phyloP scores from a whole-genome alignment of 2,329 filamentous ascomycete genomes.

The Beauveria bassiana region DNA sequence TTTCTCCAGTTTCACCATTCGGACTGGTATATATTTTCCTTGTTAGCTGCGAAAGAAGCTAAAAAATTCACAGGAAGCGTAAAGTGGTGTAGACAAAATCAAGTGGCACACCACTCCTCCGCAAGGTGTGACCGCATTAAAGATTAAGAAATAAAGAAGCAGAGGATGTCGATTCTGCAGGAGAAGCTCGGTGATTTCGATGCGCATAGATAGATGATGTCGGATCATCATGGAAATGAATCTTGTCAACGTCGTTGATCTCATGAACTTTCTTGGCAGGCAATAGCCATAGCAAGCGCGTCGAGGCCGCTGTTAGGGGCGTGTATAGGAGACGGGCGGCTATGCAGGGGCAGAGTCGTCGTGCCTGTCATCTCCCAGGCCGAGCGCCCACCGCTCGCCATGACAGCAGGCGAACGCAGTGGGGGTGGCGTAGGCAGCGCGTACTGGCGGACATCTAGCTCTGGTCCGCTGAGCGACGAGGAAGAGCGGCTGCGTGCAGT shows the following conservation, averaged over 20 bases:
- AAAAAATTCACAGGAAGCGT: background rate
- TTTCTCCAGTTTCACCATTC: background rate
- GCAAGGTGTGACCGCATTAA: background rate
- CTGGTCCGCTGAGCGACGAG: conserved; percentile 15
- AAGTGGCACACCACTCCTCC: background rate
- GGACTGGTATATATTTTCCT: conserved; percentile 2
- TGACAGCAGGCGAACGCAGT: conserved; percentile 28
- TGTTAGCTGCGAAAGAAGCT: background rate
- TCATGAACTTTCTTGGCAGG: conserved; percentile 37
- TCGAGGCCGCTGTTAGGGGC: conserved; percentile 47
- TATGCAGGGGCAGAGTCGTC: conserved; percentile 34
- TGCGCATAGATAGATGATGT: background rate
- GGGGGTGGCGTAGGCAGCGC: conserved; percentile 24
- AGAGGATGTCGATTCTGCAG: conserved; percentile 7
- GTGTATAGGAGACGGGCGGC: conserved; percentile 33
- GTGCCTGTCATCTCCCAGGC: conserved; percentile 42
- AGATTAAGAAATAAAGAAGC: conserved; percentile 4
- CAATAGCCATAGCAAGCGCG: conserved; percentile 46
- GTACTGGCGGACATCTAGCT: conserved; percentile 33
- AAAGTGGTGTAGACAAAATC: background rate
- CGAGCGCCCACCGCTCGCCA: conserved; percentile 9
- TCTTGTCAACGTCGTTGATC: background rate
- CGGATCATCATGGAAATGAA: background rate
- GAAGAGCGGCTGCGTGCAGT: conserved; percentile 23
- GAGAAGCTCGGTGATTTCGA: background rate